Evolutionary conservation across 176 grass and related monocot species (phyloP).

Genomic region (Bromus sterilis): DNA sequence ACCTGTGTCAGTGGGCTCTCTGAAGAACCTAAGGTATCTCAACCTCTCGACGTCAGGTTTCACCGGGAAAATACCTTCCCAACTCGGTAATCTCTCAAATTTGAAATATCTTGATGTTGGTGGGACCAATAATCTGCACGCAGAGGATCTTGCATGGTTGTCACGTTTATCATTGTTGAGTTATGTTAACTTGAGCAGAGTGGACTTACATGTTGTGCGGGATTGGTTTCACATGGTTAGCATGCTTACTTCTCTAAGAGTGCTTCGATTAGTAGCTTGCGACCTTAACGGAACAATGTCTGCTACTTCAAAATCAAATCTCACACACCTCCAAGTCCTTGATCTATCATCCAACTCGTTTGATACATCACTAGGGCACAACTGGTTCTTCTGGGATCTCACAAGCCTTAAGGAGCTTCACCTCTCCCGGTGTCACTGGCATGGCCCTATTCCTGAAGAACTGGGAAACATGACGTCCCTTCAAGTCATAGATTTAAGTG

Average conservation of each 20-base stretch:
- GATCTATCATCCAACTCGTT: too few relatives aligned
- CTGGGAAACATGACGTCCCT: too few relatives aligned
- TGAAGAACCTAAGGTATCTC: not conserved
- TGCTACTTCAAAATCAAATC: not conserved
- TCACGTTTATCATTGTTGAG: not conserved
- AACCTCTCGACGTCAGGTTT: not conserved
- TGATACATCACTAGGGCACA: too few relatives aligned
- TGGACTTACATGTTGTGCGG: not conserved
- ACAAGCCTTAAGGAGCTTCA: too few relatives aligned
- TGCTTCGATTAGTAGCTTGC: not conserved
- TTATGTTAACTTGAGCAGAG: not conserved
- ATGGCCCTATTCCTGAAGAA: too few relatives aligned
- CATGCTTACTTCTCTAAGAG: not conserved
- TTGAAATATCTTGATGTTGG: not conserved
- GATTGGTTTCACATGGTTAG: not conserved
- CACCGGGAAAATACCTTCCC: not conserved
- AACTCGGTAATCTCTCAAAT: not conserved
- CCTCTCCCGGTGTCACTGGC: too few relatives aligned
- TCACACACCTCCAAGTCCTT: not conserved
- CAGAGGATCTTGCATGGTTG: not conserved
- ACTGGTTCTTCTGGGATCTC: too few relatives aligned
- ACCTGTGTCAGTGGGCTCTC: not conserved
- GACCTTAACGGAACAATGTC: not conserved
- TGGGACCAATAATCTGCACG: not conserved
- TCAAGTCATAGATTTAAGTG: too few relatives aligned